Base-by-base conservation (phyloP, 2,329 filamentous ascomycete genomes). In the Zopfia rhizophila region DNA sequence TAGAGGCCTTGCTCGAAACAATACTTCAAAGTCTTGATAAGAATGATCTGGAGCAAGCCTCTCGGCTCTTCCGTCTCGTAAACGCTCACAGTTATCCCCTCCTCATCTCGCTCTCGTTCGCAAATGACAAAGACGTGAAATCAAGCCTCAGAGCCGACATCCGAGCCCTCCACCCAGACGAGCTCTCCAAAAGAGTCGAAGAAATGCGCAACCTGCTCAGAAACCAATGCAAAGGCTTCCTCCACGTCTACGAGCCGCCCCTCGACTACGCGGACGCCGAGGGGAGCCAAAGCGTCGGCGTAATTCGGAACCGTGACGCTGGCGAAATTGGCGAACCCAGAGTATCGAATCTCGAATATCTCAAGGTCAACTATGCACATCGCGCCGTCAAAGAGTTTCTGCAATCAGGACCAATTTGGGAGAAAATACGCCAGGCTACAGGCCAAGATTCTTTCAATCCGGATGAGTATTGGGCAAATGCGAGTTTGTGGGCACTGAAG, bases 351-450 rank as follows among this genome's bases (percentile, higher is more conserved):
- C 51, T 50, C 8, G 38, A 39, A 5, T 38, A 37, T 12, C 42
- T 63, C 13, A 61, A 56, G 43, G 49, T 66, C 4, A 62, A 55
- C 19, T 66, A 68, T 22, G 37, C 59, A 0, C 63, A 68, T 42
- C 62, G 61, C 38, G 38, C 43, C 17, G 59, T 65, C 18, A 53
- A 55, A 21, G 47, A 60, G 16, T 63, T 60, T 41, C 49, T 68
- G 18, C 38, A 53, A 21, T 44, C 53, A 1, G 40, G 53, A 6
- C 37, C 50, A 17, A 41, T 55, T 6, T 43, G 39, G 11, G 47
- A 51, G 19, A 38, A 31, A 7, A 53, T 53, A 27, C 28, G 22
- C 13, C 22, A 48, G 3, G 38, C 43, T 4, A 41, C 45, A 11
- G 33, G 41, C 10, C 27, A 41, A 22, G 42, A 52, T 23, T 29